phyloP scores from a whole-genome alignment of 768 basidiomycete species.

The Hericium alpestre region DNA sequence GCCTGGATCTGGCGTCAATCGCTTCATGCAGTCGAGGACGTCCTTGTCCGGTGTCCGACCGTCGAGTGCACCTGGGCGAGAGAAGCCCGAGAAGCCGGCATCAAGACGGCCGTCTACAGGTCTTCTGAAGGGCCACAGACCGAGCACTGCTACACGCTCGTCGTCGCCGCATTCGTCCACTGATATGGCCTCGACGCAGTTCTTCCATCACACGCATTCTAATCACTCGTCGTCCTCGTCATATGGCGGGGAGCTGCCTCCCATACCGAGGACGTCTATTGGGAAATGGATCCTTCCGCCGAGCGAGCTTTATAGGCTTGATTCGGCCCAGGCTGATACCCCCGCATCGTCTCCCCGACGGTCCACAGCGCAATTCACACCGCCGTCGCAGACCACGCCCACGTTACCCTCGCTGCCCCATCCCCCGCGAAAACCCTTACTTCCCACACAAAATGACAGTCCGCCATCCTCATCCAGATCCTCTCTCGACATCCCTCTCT shows the following conservation, averaged over 20 bases:
- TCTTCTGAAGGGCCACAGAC: conserved; percentile 18
- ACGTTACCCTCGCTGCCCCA: not conserved
- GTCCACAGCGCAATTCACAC: not conserved
- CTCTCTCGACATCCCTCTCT: conserved; percentile 31
- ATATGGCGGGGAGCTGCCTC: conserved; percentile 32
- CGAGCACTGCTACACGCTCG: conserved; percentile 32
- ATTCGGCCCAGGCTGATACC: not conserved
- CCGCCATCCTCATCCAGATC: conserved; percentile 8
- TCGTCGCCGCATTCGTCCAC: conserved; percentile 55
- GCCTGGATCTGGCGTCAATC: conserved; percentile 6
- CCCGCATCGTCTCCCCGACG: not conserved
- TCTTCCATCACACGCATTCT: conserved; percentile 33
- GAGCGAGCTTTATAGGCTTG: conserved; percentile 37
- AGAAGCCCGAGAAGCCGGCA: conserved; percentile 4
- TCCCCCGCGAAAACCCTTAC: not conserved
- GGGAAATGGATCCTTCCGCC: conserved; percentile 46
- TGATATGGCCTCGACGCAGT: conserved; percentile 42
- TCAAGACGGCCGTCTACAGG: not conserved
- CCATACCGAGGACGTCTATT: conserved; percentile 26
- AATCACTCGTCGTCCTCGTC: conserved; percentile 50
- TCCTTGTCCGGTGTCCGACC: conserved; percentile 19
- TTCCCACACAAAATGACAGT: not conserved
- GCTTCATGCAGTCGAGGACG: conserved; percentile 18
- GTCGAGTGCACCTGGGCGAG: conserved; percentile 9
- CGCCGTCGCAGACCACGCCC: not conserved